A percentile compares a stretch with the other conserved stretches of the same genome.
Evolutionary conservation across 352 stramenopile species (phyloP).

Genomic region (Pythium scleroteichum): DNA sequence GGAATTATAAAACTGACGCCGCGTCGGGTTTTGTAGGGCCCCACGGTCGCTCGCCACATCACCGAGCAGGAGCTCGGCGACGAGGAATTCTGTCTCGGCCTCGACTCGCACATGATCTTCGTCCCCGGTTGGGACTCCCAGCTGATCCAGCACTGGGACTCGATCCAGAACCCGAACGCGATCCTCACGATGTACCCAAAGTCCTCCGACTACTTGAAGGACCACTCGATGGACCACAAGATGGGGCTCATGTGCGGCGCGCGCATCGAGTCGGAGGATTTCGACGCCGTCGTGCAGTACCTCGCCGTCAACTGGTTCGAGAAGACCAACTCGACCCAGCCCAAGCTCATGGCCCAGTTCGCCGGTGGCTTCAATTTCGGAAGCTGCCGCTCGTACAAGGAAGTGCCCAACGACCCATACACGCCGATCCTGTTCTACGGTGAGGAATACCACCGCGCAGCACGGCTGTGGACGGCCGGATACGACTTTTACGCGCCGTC

Average conservation of each 20-base stretch:
- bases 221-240: conserved; percentile 46
- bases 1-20: neutral
- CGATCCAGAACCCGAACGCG: conserved; percentile 57
- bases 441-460: conserved; percentile 72
- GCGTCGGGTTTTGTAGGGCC: conserved; percentile 38
- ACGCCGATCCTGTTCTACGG: conserved; percentile 77
- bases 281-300: conserved; percentile 77
- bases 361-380: conserved; percentile 82
- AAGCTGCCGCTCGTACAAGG: conserved; percentile 52
- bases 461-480: conserved; percentile 72
- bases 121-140: conserved; percentile 63
- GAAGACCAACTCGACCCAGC: conserved; percentile 60
- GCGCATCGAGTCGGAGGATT: conserved; percentile 64
- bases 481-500: conserved; percentile 81
- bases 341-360: conserved; percentile 69
- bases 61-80: conserved; percentile 69
- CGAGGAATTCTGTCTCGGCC: conserved; percentile 73
- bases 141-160: conserved; percentile 61
- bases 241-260: conserved; percentile 74
- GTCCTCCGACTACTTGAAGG: conserved; percentile 50
- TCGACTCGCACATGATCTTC: conserved; percentile 76
- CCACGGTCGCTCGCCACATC: conserved; percentile 62
- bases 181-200: conserved; percentile 84
- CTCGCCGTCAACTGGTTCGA: conserved; percentile 54
- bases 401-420: conserved; percentile 75